Base-by-base conservation (phyloP, 2,329 filamentous ascomycete species). In the Dothideomycetes sp. region DNA sequence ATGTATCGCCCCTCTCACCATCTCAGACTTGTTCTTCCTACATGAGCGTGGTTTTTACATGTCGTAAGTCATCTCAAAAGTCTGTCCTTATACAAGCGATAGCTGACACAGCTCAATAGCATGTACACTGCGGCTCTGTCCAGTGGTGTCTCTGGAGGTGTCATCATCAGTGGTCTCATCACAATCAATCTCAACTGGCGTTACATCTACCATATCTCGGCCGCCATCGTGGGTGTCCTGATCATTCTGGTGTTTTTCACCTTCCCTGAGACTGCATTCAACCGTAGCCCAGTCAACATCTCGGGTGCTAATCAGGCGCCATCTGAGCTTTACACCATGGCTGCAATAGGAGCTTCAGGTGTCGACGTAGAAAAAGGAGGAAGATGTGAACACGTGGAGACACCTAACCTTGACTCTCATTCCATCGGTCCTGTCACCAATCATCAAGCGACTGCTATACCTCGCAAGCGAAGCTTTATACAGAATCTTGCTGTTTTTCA, bases 1-100 rank as follows among this genome's bases (percentile, higher is more conserved):
- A 43, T 59, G 54, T 43, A 43, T 63, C 3, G 59, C 67, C 1
- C 70, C 70, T 0, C 56, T 71, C 5, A 72, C 69, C 1, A 71
- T 75, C 34, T 58, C 69, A 3, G 72, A 76, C 45, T 53, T 75
- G 19, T 76, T 75, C 54, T 76, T 73, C 50, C 55, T 76, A 12
- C 72, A 77, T 44, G 68, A 77, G 48, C 60, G 73, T 37, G 71
- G 70, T 1, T 54, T 60, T 2, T 56, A 70, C 31, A 75, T 73
- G 67, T 64, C 68, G 47, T 65, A 50, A 47, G 63, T 57, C 45
- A 18, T 43, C 12, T 7, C 7, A 19, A 5, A 41, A 27, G 22
- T 7, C 22, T 27, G 7, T 27, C 22, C 7, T 27, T 7, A 27
- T 12, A 12, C 22, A 7, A 7, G 19, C 43, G 2, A 45, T 31